Evolutionary conservation across 129 eudicot species (phyloP).

Genomic region (Ambrosia trifida): DNA sequence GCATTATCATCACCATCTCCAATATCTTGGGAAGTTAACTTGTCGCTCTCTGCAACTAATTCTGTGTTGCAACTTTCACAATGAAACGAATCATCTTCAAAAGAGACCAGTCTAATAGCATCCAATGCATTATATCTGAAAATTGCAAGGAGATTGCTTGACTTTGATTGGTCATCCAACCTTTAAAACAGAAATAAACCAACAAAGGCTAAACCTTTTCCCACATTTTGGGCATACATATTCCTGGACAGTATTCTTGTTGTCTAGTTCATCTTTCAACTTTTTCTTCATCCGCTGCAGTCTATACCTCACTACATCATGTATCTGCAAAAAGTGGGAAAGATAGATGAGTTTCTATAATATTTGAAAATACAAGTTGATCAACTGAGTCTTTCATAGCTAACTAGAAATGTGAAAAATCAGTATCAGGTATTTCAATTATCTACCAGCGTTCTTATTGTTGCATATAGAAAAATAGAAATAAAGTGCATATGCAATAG

Average conservation of each 20-base stretch:
- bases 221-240: conserved; percentile 86
- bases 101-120: conserved; percentile 68
- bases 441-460: neutral
- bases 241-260: conserved; percentile 89
- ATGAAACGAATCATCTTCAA: conserved; percentile 70
- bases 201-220: conserved; percentile 27
- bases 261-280: conserved; percentile 73
- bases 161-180: conserved; percentile 11
- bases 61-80: conserved; percentile 90
- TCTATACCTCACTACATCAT: conserved; percentile 97
- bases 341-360: neutral
- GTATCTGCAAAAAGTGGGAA: conserved; percentile 53
- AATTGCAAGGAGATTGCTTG: conserved; percentile 4
- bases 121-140: conserved; percentile 95
- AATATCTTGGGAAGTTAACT: conserved; percentile 71
- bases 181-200: neutral
- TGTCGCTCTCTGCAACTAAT: conserved; percentile 92
- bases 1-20: conserved; percentile 97
- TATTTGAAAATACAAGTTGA: neutral
- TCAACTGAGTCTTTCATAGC: neutral
- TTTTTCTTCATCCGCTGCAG: conserved; percentile 88
- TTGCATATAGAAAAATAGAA: neutral
- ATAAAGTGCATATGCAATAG: neutral
- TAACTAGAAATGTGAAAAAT: neutral
- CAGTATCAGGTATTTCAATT: neutral